Evolutionary conservation across 305 asterid species (phyloP).

Genomic region (Rubia occidens): DNA sequence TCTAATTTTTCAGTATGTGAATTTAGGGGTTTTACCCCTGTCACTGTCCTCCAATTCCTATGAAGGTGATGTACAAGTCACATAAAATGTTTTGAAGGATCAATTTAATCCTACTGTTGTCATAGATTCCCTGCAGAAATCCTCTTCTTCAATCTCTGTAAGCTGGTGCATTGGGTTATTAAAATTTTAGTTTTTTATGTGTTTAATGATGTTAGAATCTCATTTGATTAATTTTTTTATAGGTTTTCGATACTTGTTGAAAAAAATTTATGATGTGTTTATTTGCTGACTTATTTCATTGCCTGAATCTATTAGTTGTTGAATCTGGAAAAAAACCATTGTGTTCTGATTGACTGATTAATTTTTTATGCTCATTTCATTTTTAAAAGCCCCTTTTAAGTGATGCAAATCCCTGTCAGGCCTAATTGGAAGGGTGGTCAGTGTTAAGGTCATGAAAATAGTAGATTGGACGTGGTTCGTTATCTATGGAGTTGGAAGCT

Average conservation of each 20-base stretch:
- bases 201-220: not conserved
- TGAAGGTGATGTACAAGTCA: no score
- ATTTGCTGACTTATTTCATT: not conserved
- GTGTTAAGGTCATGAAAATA: no score
- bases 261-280: not conserved
- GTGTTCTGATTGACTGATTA: not conserved
- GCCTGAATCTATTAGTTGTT: not conserved
- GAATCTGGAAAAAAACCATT: not conserved
- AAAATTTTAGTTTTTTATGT: not conserved
- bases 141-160: slow-evolving; percentile 47
- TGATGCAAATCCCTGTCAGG: not conserved
- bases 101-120: slow-evolving; percentile 46
- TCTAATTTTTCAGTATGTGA: no score
- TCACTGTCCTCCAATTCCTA: no score
- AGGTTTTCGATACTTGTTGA: not conserved
- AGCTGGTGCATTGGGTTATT: slow-evolving; percentile 16
- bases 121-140: slow-evolving; percentile 15
- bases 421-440: no score
- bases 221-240: not conserved
- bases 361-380: not conserved
- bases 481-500: no score
- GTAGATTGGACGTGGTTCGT: no score
- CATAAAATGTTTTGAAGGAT: slow-evolving; percentile 51
- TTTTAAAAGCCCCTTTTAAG: not conserved
- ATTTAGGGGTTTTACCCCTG: no score